Evolutionary conservation across 116 monocot species (phyloP).

Genomic region (Papilionanthe hybrid): DNA sequence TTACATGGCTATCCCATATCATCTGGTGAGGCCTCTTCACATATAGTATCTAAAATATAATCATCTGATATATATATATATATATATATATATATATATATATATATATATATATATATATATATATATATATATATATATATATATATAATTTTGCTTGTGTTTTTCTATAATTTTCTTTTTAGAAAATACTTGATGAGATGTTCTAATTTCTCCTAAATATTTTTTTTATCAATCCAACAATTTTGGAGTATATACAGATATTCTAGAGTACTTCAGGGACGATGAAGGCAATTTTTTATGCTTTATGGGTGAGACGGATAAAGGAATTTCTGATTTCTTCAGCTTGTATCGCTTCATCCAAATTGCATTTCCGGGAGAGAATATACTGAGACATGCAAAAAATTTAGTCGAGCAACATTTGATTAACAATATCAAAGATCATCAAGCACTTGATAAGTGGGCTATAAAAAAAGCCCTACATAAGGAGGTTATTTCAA

Average conservation of each 20-base stretch:
- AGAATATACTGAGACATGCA: conserved; percentile 27
- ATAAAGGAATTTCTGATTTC: conserved; percentile 24
- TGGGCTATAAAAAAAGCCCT: conserved; percentile 27
- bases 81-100: no score
- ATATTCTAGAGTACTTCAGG: conserved; percentile 19
- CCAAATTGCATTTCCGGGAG: conserved; percentile 27
- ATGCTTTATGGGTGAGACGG: conserved; percentile 25
- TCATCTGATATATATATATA: no score
- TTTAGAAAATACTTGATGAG: no score
- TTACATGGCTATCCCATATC: no score
- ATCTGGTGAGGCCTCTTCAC: no score
- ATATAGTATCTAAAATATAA: no score
- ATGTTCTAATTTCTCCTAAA: no score
- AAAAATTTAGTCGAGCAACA: conserved; percentile 13
- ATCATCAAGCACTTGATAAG: conserved; percentile 17
- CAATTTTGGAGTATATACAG: conserved; percentile 10
- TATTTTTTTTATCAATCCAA: no score
- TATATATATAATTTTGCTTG: no score
- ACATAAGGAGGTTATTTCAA: conserved; percentile 13
- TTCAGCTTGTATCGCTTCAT: conserved; percentile 24
- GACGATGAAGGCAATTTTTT: conserved; percentile 16
- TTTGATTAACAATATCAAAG: conserved; percentile 1
- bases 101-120: no score
- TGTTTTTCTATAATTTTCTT: no score
- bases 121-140: no score